These are phyloP conservation scores for Cordyceps fumosorosea DNA, from an alignment of 2,329 filamentous ascomycete species.

Conservation along the genomic window DNA sequence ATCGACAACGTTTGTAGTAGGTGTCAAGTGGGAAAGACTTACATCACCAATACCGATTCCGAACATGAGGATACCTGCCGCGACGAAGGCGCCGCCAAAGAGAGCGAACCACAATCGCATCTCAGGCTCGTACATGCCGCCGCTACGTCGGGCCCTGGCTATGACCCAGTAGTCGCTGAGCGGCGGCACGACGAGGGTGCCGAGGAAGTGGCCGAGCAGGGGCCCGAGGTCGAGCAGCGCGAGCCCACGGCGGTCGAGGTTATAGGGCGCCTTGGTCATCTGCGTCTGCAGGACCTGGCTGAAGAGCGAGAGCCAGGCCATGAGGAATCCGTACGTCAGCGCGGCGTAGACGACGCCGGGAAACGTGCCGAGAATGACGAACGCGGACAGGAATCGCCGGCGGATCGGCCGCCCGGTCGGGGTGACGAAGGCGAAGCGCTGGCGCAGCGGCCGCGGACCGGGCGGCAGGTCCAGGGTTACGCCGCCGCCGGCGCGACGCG, in stretches of 20 bases:
- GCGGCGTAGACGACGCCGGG: slow-evolving; percentile 8
- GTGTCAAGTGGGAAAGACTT: not conserved
- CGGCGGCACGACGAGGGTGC: not conserved
- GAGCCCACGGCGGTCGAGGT: not conserved
- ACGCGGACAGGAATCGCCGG: not conserved
- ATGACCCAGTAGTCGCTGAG: slow-evolving; percentile 7
- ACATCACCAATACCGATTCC: not conserved
- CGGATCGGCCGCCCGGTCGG: not conserved
- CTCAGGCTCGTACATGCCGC: slow-evolving; percentile 9
- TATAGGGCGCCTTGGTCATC: not conserved
- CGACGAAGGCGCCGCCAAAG: not conserved
- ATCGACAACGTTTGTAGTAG: not conserved
- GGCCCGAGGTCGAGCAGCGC: not conserved
- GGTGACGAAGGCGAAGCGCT: slow-evolving; percentile 1
- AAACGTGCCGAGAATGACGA: slow-evolving; percentile 1
- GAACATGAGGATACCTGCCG: slow-evolving; percentile 1
- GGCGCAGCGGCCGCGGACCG: not conserved
- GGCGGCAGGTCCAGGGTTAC: not conserved
- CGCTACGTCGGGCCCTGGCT: not conserved
- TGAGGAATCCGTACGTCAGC: slow-evolving; percentile 4
- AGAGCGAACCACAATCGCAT: slow-evolving; percentile 4
- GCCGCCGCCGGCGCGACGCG: not conserved
- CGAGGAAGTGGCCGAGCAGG: not conserved
- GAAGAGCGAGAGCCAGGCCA: slow-evolving; percentile 1
- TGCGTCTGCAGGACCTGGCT: not conserved